phyloP scores from a whole-genome alignment of 2,329 filamentous ascomycete species.

The Alternaria hordeiaustralica region DNA sequence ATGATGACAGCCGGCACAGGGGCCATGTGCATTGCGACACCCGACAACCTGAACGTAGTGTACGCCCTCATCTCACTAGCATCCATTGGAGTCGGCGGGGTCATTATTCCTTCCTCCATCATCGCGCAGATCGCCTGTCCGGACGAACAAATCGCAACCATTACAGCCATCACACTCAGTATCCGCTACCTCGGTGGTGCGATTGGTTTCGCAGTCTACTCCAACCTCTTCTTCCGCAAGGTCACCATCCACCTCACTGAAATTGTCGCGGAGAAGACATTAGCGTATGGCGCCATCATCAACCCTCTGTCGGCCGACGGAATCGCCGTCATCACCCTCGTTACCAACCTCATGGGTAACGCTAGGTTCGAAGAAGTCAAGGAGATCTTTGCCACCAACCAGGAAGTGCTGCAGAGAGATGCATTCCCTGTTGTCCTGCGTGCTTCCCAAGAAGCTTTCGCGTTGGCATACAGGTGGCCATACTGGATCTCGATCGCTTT shows the following conservation, averaged over 20 bases:
- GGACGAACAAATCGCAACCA: constrained; percentile 72
- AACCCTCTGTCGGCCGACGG: constrained; percentile 47
- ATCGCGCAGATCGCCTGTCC: constrained; percentile 74
- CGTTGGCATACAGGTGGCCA: constrained; percentile 65
- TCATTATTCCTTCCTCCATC: constrained; percentile 71
- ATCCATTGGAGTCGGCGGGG: constrained; percentile 70
- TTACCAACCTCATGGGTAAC: constrained; percentile 51
- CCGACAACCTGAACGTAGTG: constrained; percentile 61
- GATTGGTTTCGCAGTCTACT: constrained; percentile 65
- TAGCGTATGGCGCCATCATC: constrained; percentile 58
- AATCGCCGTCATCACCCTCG: constrained; percentile 57
- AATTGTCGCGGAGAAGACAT: constrained; percentile 46
- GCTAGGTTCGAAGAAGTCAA: constrained; percentile 47
- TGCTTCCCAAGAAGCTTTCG: constrained; percentile 64
- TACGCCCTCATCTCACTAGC: constrained; percentile 67
- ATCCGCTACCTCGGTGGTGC: constrained; percentile 72
- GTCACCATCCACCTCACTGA: constrained; percentile 28
- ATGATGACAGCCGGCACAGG: constrained; percentile 71
- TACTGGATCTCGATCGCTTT: constrained; percentile 70
- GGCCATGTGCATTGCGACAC: constrained; percentile 57
- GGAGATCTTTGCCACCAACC: constrained; percentile 54
- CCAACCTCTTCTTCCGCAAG: constrained; percentile 43
- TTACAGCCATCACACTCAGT: constrained; percentile 71
- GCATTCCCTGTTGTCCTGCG: constrained; percentile 52
- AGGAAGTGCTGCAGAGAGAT: constrained; percentile 53